phyloP scores from a whole-genome alignment of 257 asterid species.

The Rhazya stricta region DNA sequence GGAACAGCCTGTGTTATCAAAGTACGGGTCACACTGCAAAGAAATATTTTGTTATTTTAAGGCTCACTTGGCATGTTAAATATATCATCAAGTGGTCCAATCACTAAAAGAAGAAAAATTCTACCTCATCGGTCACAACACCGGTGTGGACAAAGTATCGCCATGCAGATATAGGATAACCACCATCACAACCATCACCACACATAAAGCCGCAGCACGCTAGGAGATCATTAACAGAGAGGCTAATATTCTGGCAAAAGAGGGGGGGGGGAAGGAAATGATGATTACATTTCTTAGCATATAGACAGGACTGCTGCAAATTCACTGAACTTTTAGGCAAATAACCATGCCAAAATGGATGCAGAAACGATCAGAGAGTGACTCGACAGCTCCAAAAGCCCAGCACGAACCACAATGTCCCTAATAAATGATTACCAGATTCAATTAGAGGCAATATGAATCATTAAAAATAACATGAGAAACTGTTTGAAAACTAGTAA shows the following conservation, averaged over 20 bases:
- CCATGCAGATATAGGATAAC: slow-evolving; percentile 86
- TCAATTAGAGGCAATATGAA: slow-evolving; percentile 14
- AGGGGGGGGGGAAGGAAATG: not conserved
- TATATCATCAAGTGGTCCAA: not conserved
- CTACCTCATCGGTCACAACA: slow-evolving; percentile 93
- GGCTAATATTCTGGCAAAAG: slow-evolving; percentile 58
- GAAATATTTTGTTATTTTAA: slow-evolving; percentile 1
- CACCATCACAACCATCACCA: slow-evolving; percentile 98
- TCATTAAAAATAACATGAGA: slow-evolving; percentile 7
- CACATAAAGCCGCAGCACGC: slow-evolving; percentile 91
- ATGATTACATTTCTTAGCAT: not conserved
- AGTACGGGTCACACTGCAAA: slow-evolving; percentile 95
- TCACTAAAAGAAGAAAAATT: not conserved
- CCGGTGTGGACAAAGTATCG: slow-evolving; percentile 67
- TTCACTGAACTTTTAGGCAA: not conserved
- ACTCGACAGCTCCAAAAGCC: slow-evolving; percentile 96
- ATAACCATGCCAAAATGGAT: slow-evolving; percentile 60
- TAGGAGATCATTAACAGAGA: slow-evolving; percentile 88
- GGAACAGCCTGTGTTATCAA: slow-evolving; percentile 78
- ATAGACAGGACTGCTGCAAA: not conserved
- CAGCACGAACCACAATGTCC: slow-evolving; percentile 99
- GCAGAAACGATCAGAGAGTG: slow-evolving; percentile 91
- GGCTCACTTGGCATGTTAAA: not conserved
- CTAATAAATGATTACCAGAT: slow-evolving; percentile 31
- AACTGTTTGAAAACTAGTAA: slow-evolving; percentile 15